Base-by-base conservation (phyloP, 768 basidiomycete species). In the Hygrophorus pudorinus region DNA sequence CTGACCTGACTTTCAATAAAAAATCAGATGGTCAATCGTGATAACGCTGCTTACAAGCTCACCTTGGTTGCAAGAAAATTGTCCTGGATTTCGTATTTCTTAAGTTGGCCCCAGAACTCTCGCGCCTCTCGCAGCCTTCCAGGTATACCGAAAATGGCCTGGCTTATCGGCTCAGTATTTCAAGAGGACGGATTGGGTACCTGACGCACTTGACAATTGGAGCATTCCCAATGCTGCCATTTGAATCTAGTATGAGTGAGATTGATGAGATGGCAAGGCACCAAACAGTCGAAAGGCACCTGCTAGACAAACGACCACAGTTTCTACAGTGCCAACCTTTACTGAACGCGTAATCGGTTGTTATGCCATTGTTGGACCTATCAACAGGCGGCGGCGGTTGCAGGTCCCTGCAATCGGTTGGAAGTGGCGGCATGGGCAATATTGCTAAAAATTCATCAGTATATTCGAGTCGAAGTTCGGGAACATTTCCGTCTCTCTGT, bases 221-320 rank as follows among this genome's bases (percentile, higher is more conserved):
- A 59, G 53, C 86, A 90, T 56, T 83, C 73, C 76, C 83, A 86
- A 39, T 70, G 55, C 55, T 84, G 75, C 85, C 85, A 87, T 59
- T 79, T 81, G 42, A 58, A 78, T 51, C 86, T 88, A 46, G 21
- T 33, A 36, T 8, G n/a, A 38, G 14, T 38, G 34, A 29, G 41
- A 40, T 32, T 38, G 7, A 21, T 18, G 16, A n/a, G 21, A 20
- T 4, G 13, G n/a, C 17, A 36, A 2, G 17, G 24, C 12, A 34
- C n/a, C 30, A 14, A 27, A 45, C 32, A 16, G 17, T 16, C 18
- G 20, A 43, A 16, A 41, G 36, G 38, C 47, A 86, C 85, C 85
- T 73, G 64, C 76, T 78, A 7, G 85, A 84, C 32, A 89, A 60
- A 18, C 84, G 72, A 21, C 87, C 86, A 53, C 87, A 90, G 6